These are phyloP conservation scores for Dactylorhiza incarnata DNA, from an alignment of 106 monocot species.

Conservation along the genomic window DNA sequence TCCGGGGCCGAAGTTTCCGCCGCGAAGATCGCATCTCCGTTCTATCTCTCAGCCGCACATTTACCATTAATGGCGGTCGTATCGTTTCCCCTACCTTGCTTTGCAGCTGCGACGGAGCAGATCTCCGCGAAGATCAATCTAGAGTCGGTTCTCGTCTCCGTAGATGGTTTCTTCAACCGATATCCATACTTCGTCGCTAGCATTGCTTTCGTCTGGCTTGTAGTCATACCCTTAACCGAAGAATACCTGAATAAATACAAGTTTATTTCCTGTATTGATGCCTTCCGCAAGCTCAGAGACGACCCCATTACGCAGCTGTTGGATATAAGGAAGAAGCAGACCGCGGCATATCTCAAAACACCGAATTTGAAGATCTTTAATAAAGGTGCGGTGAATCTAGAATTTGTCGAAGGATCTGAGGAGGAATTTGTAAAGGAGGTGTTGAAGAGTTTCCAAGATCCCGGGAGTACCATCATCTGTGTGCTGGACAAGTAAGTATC, in stretches of 20 bases:
- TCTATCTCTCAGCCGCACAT: conserved; percentile 8
- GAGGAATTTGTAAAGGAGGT: conserved; percentile 61
- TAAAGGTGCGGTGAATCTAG: conserved; percentile 54
- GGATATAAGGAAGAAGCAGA: conserved; percentile 77
- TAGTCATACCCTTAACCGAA: conserved; percentile 59
- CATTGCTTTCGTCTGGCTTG: conserved; percentile 64
- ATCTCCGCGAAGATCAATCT: conserved; percentile 52
- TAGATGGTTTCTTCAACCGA: conserved; percentile 80
- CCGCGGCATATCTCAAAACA: conserved; percentile 43
- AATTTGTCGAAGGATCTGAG: conserved; percentile 63
- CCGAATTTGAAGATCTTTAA: conserved; percentile 69
- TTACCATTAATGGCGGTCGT: conserved; percentile 9
- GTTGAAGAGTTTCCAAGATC: conserved; percentile 46
- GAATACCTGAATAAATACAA: conserved; percentile 84
- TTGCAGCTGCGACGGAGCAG: conserved; percentile 36
- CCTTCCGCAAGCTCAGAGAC: conserved; percentile 71
- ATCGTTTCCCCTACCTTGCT: conserved; percentile 26
- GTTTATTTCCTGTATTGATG: conserved; percentile 50
- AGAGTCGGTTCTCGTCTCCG: conserved; percentile 45
- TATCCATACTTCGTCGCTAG: conserved; percentile 84
- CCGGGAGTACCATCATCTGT: conserved; percentile 59
- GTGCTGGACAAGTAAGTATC: conserved; percentile 93
- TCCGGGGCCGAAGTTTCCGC: background rate
- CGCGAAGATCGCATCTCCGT: background rate
- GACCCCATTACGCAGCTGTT: conserved; percentile 56